A percentile compares a stretch with the other conserved stretches of the same genome.
Conservation (phyloP, 1,284 basidiomycete species). For the Golubevia pallescens region DNA sequence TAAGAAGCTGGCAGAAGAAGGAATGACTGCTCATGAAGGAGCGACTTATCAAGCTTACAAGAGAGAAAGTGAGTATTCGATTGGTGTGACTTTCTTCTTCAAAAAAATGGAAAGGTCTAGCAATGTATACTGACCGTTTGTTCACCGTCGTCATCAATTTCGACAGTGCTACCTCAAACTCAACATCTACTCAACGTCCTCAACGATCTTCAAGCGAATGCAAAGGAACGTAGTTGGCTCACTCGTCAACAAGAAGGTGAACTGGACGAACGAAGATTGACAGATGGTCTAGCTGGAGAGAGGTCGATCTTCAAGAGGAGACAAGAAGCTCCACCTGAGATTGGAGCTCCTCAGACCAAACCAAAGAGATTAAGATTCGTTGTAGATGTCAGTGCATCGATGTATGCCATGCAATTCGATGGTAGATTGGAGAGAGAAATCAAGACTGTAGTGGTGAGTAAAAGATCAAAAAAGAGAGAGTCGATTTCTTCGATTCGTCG, state of each 20-base stretch:
- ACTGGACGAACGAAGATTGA: constrained; percentile 62
- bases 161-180: constrained; percentile 25
- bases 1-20: constrained; percentile 56
- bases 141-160: no score
- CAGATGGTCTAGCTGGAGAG: constrained; percentile 65
- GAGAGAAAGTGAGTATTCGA: constrained; percentile 26
- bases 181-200: constrained; percentile 51
- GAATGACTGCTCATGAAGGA: constrained; percentile 58
- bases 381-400: constrained; percentile 57
- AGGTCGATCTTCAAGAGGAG: constrained; percentile 58
- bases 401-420: constrained; percentile 62
- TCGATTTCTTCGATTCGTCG: no score
- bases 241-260: constrained; percentile 65
- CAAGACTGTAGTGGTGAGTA: constrained; percentile 23
- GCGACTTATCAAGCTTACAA: constrained; percentile 44
- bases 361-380: constrained; percentile 65
- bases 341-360: constrained; percentile 61
- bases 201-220: constrained; percentile 62
- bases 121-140: no score
- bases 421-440: constrained; percentile 53
- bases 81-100: no score
- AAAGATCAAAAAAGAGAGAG: no score
- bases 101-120: no score
- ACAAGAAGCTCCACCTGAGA: constrained; percentile 54
- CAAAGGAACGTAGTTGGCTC: constrained; percentile 64